Percentiles rank a stretch among this genome's conserved stretches.
These are phyloP conservation scores for Cucurbita ficifolia DNA, from an alignment of 306 rosid species.

Conservation along the genomic window DNA sequence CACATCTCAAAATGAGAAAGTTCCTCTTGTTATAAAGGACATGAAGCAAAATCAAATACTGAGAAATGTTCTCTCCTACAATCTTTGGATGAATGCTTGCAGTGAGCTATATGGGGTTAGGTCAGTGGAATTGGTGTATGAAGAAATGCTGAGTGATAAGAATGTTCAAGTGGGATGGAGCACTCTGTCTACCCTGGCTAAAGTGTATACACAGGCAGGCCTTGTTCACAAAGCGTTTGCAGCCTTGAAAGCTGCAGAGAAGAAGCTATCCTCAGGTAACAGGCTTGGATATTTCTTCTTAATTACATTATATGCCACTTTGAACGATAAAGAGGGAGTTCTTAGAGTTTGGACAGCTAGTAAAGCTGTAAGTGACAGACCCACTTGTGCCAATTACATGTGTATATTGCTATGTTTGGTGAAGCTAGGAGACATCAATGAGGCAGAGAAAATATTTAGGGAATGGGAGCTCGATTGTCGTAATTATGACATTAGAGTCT, in stretches of 20 bases:
- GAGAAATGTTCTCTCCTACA: constrained; percentile 60
- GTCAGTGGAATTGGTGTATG: constrained; percentile 39
- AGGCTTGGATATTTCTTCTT: constrained; percentile 73
- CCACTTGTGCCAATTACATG: constrained; percentile 59
- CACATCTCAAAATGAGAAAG: constrained; percentile 42
- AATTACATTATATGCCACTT: constrained; percentile 48
- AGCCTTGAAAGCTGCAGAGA: constrained; percentile 45
- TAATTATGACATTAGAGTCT: constrained; percentile 59
- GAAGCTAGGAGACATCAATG: constrained; percentile 46
- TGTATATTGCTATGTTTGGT: constrained; percentile 46
- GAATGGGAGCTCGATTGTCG: constrained; percentile 59
- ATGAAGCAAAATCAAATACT: constrained; percentile 58
- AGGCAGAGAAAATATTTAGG: constrained; percentile 46
- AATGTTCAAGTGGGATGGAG: constrained; percentile 81
- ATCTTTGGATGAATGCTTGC: constrained; percentile 71
- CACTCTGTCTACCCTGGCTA: constrained; percentile 56
- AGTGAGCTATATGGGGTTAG: constrained; percentile 27
- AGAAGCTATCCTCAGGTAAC: constrained; percentile 34
- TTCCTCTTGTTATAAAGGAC: constrained; percentile 43
- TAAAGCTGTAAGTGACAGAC: constrained; percentile 45
- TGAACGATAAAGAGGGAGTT: constrained; percentile 50
- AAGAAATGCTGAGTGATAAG: constrained; percentile 44
- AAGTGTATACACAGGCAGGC: constrained; percentile 43
- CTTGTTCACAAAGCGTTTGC: constrained; percentile 34
- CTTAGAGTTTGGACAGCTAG: constrained; percentile 61